These are phyloP conservation scores for Ustilago vetiveriae DNA, from an alignment of 1,284 basidiomycete species.

Conservation along the genomic window DNA sequence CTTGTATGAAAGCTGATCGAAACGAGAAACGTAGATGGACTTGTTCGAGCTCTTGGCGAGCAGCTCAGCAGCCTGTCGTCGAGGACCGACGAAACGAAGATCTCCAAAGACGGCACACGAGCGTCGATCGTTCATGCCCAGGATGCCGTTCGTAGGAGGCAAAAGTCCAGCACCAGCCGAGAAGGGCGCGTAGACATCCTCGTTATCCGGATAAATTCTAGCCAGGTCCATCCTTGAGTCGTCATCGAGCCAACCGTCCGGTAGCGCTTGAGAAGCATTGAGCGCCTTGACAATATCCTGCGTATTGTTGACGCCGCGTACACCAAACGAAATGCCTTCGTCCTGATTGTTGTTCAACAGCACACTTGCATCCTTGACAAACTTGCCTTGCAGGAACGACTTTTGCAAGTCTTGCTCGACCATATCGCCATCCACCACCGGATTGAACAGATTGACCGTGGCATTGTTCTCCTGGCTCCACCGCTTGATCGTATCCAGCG, in stretches of 20 bases:
- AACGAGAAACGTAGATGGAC: constrained; percentile 47
- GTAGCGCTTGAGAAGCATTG: constrained; percentile 4
- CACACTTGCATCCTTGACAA: constrained; percentile 12
- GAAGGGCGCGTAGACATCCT: constrained; percentile 32
- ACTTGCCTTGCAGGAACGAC: constrained; percentile 19
- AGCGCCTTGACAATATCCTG: constrained; percentile 18
- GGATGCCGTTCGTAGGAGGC: constrained; percentile 1
- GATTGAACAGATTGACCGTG: constrained; percentile 3
- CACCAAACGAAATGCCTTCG: constrained; percentile 39
- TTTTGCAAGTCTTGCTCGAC: constrained; percentile 27
- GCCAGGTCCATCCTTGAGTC: constrained; percentile 1
- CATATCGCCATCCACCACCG: constrained; percentile 32
- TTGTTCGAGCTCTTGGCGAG: constrained; percentile 2
- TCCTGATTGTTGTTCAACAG: constrained; percentile 26
- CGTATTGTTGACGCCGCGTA: constrained; percentile 26
- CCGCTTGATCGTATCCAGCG: constrained; percentile 29
- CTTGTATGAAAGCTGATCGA: constrained; percentile 48
- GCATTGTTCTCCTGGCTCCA: constrained; percentile 11
- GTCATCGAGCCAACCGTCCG: constrained; percentile 10
- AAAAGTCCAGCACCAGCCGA: constrained; percentile 29
- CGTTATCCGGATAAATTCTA: constrained; percentile 32
- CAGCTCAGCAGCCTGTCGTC: constrained; percentile 12
- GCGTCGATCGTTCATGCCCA: constrained; percentile 26
- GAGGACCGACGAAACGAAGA: constrained; percentile 18
- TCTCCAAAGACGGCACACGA: constrained; percentile 37